Evolutionary conservation across 2,329 filamentous ascomycete species (phyloP).

Genomic region (Onygenales sp.): DNA sequence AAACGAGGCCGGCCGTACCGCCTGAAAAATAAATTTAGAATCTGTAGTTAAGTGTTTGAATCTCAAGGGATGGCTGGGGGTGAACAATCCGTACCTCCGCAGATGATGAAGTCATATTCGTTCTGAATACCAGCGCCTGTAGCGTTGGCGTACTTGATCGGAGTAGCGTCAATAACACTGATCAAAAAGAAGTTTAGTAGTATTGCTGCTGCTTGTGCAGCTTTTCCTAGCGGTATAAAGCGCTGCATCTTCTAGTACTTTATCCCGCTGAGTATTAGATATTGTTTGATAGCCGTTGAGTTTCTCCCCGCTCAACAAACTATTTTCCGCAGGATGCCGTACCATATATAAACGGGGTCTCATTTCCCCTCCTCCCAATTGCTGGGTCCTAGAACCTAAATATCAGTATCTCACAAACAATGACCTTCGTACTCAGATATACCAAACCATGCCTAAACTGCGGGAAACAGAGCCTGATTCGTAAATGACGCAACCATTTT

Average conservation of each 20-base stretch:
- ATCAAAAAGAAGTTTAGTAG: not conserved
- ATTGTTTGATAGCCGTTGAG: too few relatives aligned
- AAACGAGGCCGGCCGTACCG: constrained; percentile 17
- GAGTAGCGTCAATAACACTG: not conserved
- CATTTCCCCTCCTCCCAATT: not conserved
- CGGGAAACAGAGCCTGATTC: too few relatives aligned
- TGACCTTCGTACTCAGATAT: too few relatives aligned
- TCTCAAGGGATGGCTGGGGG: too few relatives aligned
- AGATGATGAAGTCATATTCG: constrained; percentile 14
- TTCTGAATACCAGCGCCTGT: not conserved
- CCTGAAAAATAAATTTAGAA: constrained; percentile 7
- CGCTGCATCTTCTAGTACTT: not conserved
- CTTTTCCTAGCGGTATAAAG: not conserved
- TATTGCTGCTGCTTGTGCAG: not conserved
- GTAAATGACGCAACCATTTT: too few relatives aligned
- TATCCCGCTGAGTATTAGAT: too few relatives aligned
- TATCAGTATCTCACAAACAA: too few relatives aligned
- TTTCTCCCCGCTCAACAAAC: not conserved
- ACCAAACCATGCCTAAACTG: too few relatives aligned
- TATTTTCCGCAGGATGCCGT: not conserved
- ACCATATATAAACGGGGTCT: not conserved
- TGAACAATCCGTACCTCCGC: constrained; percentile 8
- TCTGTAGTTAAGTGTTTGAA: not conserved
- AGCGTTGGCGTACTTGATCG: not conserved
- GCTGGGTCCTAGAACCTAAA: not conserved